A percentile compares a stretch with the other conserved stretches of the same genome.
Conservation (phyloP, 176 grass and related monocot species). For the Oryza glaberrima region DNA sequence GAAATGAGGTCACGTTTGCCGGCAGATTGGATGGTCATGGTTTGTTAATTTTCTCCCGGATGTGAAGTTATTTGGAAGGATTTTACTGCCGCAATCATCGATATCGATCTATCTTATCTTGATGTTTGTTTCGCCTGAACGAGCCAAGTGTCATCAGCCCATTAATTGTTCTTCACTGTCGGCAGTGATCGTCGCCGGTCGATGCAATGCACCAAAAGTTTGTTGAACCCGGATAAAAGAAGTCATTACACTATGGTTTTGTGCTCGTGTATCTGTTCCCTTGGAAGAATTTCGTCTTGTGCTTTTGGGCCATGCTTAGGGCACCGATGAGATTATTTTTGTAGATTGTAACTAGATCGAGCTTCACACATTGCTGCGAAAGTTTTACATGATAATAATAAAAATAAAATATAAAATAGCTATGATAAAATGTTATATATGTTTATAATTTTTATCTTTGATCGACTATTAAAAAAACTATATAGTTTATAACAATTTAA, state of each 20-base stretch:
- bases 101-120: slow-evolving; percentile 32
- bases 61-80: background rate
- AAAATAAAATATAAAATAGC: too few species aligned
- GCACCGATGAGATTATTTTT: background rate
- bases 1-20: slow-evolving; percentile 16
- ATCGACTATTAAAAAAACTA: too few species aligned
- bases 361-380: too few species aligned
- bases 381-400: too few species aligned
- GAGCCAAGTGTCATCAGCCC: slow-evolving; percentile 9
- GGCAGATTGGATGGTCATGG: background rate
- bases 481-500: too few species aligned
- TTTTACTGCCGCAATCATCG: slow-evolving; percentile 15
- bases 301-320: background rate
- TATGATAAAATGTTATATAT: too few species aligned
- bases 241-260: background rate
- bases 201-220: slow-evolving; percentile 19
- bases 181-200: background rate
- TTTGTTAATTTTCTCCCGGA: background rate
- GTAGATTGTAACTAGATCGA: background rate
- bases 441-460: too few species aligned
- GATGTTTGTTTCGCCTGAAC: slow-evolving; percentile 10
- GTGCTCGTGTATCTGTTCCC: background rate
- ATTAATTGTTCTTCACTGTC: background rate
- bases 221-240: background rate
- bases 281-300: background rate